These are phyloP conservation scores for Letharia lupina DNA, from an alignment of 495 filamentous ascomycete species.

Conservation along the genomic window DNA sequence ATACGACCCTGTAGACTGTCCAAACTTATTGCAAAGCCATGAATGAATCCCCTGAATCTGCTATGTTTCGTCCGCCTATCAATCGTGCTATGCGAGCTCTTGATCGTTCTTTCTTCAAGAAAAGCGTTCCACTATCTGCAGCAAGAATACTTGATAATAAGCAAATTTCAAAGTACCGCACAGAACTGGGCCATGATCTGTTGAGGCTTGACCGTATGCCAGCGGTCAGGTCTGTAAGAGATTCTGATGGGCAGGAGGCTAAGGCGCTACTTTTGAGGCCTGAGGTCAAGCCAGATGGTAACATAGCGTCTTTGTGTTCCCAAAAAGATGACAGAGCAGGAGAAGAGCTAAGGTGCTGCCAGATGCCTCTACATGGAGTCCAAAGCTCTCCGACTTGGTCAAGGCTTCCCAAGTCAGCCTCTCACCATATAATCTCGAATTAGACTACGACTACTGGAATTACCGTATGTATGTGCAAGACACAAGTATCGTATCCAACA, in stretches of 20 bases:
- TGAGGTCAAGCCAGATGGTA: slow-evolving; percentile 60
- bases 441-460: slow-evolving; percentile 81
- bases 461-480: slow-evolving; percentile 50
- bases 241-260: slow-evolving; percentile 39
- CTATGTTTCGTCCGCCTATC: slow-evolving; percentile 72
- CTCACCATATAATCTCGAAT: slow-evolving; percentile 60
- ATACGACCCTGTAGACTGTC: background rate
- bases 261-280: slow-evolving; percentile 73
- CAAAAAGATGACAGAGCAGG: background rate
- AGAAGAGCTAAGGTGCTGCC: background rate
- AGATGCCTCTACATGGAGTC: slow-evolving; percentile 70
- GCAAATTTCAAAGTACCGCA: slow-evolving; percentile 59
- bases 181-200: slow-evolving; percentile 52
- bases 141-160: slow-evolving; percentile 64
- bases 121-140: slow-evolving; percentile 65
- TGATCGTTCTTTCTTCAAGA: slow-evolving; percentile 76
- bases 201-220: slow-evolving; percentile 52
- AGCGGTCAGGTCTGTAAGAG: slow-evolving; percentile 39
- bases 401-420: slow-evolving; percentile 55
- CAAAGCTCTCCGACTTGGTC: slow-evolving; percentile 58
- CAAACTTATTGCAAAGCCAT: background rate
- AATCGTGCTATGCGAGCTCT: slow-evolving; percentile 70
- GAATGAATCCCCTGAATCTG: slow-evolving; percentile 7
- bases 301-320: slow-evolving; percentile 17
- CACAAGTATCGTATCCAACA: background rate